Evolutionary conservation across 352 stramenopile species (phyloP), one percentile per base, ranked within the genome.

Genomic region (Stramenopiles sp.): DNA sequence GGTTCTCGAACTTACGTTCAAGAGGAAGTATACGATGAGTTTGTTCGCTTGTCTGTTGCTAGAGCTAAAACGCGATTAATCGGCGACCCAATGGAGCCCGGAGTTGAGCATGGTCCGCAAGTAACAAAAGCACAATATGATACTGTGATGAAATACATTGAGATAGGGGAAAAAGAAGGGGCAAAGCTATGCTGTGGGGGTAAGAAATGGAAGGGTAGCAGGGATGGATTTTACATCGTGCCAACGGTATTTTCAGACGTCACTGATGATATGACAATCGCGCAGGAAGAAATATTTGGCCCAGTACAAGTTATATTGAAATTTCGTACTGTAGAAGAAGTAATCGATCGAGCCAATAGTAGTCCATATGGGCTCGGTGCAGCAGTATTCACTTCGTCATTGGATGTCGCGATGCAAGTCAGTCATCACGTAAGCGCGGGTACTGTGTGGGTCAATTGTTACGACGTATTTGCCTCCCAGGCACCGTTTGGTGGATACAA

Each of bases 231-330:
- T 83, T 88, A 83, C 32, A 76, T 88, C 4, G 1, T 85, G 81
- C 86, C 85, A 27, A 90, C 86, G 7, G 81, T 89, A 8, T 87
- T 89, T 32, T 55, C 81, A 4, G 82, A 80, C 80, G 87, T 85
- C 27, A 87, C 82, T 75, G 89, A 90, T 83, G 86, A 93, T 85
- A 94, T 94, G 89, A 92, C 84, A 29, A 96, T 97, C 82, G 91
- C 90, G 29, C 86, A 89, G 71, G 91, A 97, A 81, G 92, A 97
- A 86, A 92, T 97, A 78, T 96, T 97, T 83, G 92, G 93, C n/a
- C 91, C 91, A 0, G 90, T 96, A 30, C 92, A 96, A 75, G 86
- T 81, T 0, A 91, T 97, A 33, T 83, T 95, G 80, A 92, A 92
- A 83, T 96, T 95, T 84, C 90, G 92, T 83, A 91, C 86, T 30